Conservation (phyloP, 257 asterid genomes). For the Nicotiana obtusifolia region DNA sequence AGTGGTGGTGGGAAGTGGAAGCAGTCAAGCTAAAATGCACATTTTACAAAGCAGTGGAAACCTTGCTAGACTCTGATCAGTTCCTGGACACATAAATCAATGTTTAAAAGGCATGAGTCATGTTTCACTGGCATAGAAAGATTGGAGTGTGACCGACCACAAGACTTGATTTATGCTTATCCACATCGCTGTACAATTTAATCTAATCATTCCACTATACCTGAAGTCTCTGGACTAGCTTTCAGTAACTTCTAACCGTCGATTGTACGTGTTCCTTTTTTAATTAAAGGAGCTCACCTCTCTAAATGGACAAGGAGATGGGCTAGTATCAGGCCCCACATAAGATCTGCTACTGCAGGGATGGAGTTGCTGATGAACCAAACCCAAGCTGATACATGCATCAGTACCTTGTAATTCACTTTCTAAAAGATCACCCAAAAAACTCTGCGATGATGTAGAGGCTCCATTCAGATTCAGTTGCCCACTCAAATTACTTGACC, state of each 20-base stretch:
- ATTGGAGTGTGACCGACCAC: neutral
- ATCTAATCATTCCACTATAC: neutral
- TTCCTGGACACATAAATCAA: neutral
- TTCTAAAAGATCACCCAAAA: slow-evolving; percentile 31
- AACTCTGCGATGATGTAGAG: slow-evolving; percentile 47
- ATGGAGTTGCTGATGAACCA: slow-evolving; percentile 54
- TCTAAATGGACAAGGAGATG: slow-evolving; percentile 39
- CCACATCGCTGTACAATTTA: neutral
- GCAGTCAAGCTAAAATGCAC: no score
- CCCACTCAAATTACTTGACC: slow-evolving; percentile 39
- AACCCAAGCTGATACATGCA: slow-evolving; percentile 31
- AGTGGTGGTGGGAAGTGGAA: no score
- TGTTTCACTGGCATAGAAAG: neutral
- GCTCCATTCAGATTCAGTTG: slow-evolving; percentile 40
- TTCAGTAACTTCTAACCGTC: slow-evolving; percentile 29
- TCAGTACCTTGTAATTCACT: slow-evolving; percentile 39
- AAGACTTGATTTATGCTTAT: neutral
- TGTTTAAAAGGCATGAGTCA: neutral
- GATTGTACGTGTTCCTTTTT: slow-evolving; percentile 40
- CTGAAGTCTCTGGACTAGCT: slow-evolving; percentile 26
- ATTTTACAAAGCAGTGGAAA: neutral
- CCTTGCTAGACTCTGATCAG: neutral
- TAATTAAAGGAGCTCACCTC: slow-evolving; percentile 50
- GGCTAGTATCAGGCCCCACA: slow-evolving; percentile 38
- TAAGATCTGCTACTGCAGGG: slow-evolving; percentile 48